These are phyloP conservation scores for Globisporangium nunn DNA, from an alignment of 352 stramenopile genomes.

Conservation along the genomic window DNA sequence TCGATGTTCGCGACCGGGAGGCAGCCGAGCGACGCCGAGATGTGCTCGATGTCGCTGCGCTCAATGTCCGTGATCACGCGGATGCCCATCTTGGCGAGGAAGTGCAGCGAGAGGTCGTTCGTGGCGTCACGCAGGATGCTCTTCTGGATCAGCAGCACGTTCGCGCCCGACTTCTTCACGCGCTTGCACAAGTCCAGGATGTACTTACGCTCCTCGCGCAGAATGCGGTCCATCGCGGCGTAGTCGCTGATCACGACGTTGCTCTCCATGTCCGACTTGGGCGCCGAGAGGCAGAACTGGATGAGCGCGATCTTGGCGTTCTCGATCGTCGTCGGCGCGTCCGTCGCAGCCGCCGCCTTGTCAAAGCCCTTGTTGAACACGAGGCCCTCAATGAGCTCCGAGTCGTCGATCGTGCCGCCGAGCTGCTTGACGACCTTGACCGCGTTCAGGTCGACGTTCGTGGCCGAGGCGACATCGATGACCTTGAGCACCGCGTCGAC, in stretches of 20 bases:
- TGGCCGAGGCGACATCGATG: slow-evolving; percentile 89
- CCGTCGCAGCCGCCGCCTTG: slow-evolving; percentile 47
- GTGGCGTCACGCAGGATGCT: slow-evolving; percentile 98
- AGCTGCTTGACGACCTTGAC: slow-evolving; percentile 98
- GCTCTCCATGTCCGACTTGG: slow-evolving; percentile 99
- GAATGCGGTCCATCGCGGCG: slow-evolving; percentile 98
- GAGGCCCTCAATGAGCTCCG: slow-evolving; percentile 95
- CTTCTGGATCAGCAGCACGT: slow-evolving; percentile 99
- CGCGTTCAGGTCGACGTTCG: slow-evolving; percentile 96
- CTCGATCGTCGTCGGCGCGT: slow-evolving; percentile 78
- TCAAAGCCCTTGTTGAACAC: slow-evolving; percentile 96
- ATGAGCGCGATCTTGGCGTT: slow-evolving; percentile 99
- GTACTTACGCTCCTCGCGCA: slow-evolving; percentile 98
- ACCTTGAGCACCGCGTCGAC: slow-evolving; percentile 98
- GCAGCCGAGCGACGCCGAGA: slow-evolving; percentile 94
- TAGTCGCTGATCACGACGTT: slow-evolving; percentile 99
- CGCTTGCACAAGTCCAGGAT: slow-evolving; percentile 96
- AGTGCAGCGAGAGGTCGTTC: slow-evolving; percentile 99
- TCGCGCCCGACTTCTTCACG: slow-evolving; percentile 98
- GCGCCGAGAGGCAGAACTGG: slow-evolving; percentile 98
- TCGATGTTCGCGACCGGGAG: slow-evolving; percentile 97
- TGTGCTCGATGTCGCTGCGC: slow-evolving; percentile 98
- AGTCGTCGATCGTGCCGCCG: slow-evolving; percentile 99
- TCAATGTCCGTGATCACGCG: slow-evolving; percentile 99
- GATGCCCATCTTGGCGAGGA: slow-evolving; percentile 99